Conservation (phyloP, 2,329 filamentous ascomycete genomes). For the Fusarium ambrosium region DNA sequence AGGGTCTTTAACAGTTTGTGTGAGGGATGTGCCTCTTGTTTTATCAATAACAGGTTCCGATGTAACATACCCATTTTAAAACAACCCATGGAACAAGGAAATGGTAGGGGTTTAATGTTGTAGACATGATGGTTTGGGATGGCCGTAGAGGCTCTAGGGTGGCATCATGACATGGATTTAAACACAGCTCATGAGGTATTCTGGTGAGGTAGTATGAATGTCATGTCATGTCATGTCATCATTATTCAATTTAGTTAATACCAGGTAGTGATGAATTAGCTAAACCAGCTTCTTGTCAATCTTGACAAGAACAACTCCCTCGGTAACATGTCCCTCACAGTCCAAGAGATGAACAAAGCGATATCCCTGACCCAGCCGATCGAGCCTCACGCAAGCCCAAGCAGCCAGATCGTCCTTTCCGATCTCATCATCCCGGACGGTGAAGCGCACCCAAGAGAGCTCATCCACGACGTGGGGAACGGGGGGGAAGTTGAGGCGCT, state of each 20-base stretch:
- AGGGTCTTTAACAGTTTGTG: no score
- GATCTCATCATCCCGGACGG: conserved; percentile 88
- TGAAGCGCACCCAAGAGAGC: conserved; percentile 83
- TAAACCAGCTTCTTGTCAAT: conserved; percentile 70
- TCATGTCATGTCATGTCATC: conserved; percentile 14
- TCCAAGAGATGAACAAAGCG: conserved; percentile 84
- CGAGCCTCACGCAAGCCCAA: conserved; percentile 90
- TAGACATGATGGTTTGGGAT: not conserved
- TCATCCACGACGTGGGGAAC: conserved; percentile 73
- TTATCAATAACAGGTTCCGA: no score
- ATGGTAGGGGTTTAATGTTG: not conserved
- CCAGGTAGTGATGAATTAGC: not conserved
- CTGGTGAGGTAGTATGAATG: not conserved
- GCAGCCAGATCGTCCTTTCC: conserved; percentile 83
- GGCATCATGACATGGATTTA: not conserved
- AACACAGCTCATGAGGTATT: not conserved
- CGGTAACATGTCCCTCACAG: conserved; percentile 72
- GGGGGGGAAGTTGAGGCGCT: conserved; percentile 69
- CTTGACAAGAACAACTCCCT: conserved; percentile 80
- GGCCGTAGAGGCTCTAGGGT: not conserved
- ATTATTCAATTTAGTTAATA: conserved; percentile 13
- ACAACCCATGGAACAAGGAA: not conserved
- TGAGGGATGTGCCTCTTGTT: no score
- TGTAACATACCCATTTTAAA: no score
- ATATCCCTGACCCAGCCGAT: conserved; percentile 81